phyloP scores from a whole-genome alignment of 2,329 filamentous ascomycete species.

The Cryphonectria carpinicola region DNA sequence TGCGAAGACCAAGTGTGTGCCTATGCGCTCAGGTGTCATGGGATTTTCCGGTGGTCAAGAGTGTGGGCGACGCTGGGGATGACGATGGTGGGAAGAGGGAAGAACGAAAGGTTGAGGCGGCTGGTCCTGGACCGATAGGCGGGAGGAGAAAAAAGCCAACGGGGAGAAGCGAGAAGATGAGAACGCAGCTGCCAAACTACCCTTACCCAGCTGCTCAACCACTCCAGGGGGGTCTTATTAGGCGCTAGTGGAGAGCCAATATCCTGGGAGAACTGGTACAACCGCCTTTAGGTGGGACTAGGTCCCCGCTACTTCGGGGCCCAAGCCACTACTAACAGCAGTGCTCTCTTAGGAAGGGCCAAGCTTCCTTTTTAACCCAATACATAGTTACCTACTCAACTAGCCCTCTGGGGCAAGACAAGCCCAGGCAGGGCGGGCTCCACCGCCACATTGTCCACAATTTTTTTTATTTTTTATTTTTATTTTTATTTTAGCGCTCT shows the following conservation, averaged over 20 bases:
- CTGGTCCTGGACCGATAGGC: slow-evolving; percentile 28
- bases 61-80: slow-evolving; percentile 15
- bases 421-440: slow-evolving; percentile 8
- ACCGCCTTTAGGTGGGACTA: slow-evolving; percentile 4
- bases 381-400: neutral
- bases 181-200: slow-evolving; percentile 29
- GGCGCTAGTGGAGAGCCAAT: slow-evolving; percentile 28
- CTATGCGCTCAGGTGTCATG: neutral
- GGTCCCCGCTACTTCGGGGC: neutral
- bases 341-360: neutral
- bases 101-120: slow-evolving; percentile 28
- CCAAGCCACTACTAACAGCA: neutral
- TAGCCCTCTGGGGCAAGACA: slow-evolving; percentile 11
- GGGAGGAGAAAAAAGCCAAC: slow-evolving; percentile 30
- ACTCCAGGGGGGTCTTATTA: slow-evolving; percentile 21
- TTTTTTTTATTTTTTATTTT: neutral
- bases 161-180: slow-evolving; percentile 29
- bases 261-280: slow-evolving; percentile 28
- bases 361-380: neutral
- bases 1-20: neutral
- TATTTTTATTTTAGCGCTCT: neutral
- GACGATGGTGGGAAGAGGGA: slow-evolving; percentile 23
- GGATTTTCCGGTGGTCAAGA: neutral
- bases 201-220: slow-evolving; percentile 29
- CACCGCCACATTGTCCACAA: slow-evolving; percentile 13